Evolutionary conservation across 2,329 filamentous ascomycete genomes (phyloP).

Genomic region (Corinectria fuckeliana): DNA sequence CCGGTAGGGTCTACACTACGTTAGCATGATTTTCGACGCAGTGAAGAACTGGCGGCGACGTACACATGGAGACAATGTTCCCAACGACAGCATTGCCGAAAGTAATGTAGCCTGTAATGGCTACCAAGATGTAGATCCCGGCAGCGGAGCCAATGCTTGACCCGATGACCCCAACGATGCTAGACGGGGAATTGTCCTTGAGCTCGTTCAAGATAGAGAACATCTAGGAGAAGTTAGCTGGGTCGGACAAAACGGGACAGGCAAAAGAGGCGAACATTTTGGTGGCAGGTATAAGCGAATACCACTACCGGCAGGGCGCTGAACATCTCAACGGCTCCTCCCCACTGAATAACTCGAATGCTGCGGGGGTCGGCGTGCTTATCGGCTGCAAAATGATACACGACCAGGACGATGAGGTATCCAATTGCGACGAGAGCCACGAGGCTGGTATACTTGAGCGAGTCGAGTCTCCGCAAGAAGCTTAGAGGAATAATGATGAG

Average conservation of each 20-base stretch:
- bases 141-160: conserved; percentile 90
- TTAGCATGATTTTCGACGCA: conserved; percentile 27
- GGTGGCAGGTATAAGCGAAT: conserved; percentile 99
- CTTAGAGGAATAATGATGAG: conserved; percentile 92
- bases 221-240: conserved; percentile 67
- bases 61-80: conserved; percentile 94
- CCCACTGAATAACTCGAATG: conserved; percentile 79
- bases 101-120: conserved; percentile 93
- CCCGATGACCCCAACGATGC: conserved; percentile 78
- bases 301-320: conserved; percentile 93
- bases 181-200: conserved; percentile 75
- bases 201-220: conserved; percentile 98
- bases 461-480: conserved; percentile 89
- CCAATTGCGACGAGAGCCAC: conserved; percentile 91
- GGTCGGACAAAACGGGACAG: background rate
- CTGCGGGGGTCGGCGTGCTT: conserved; percentile 75
- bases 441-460: conserved; percentile 95
- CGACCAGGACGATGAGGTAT: conserved; percentile 89
- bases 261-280: conserved; percentile 70
- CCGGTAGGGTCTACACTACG: conserved; percentile 45
- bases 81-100: conserved; percentile 89
- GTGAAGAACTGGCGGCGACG: conserved; percentile 40
- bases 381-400: conserved; percentile 90
- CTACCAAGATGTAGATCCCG: conserved; percentile 85
- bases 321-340: conserved; percentile 77